Conservation (phyloP, 768 basidiomycete genomes). For the Lactarius trivialis region DNA sequence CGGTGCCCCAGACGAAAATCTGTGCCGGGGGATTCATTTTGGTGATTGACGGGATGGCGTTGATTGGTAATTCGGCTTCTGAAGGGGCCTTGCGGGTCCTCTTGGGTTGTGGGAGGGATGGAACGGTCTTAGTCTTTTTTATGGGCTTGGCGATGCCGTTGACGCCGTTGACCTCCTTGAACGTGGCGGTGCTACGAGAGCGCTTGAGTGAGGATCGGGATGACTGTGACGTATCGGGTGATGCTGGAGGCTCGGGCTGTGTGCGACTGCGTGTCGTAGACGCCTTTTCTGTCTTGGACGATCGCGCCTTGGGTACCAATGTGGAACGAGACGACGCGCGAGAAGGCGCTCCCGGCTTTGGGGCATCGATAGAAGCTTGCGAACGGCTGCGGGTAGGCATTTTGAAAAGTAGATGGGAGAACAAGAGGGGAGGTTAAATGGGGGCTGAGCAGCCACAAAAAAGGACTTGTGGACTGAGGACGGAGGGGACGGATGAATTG, state of each 20-base stretch:
- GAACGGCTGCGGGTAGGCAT: conserved; percentile 21
- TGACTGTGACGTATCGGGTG: conserved; percentile 15
- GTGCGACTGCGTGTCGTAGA: conserved; percentile 2
- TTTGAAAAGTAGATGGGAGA: not conserved
- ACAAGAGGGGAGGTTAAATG: not conserved
- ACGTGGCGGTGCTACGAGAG: conserved; percentile 10
- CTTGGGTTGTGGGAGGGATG: not conserved
- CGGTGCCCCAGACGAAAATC: conserved; percentile 85
- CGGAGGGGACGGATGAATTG: not conserved
- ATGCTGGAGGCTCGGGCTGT: conserved; percentile 9
- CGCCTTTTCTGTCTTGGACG: not conserved
- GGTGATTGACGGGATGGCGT: conserved; percentile 52
- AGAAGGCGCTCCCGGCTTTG: conserved; percentile 15
- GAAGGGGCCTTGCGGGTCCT: conserved; percentile 9
- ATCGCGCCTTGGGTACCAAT: not conserved
- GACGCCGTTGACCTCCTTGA: conserved; percentile 15
- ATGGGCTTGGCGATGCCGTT: conserved; percentile 6
- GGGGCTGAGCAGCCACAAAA: not conserved
- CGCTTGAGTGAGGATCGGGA: conserved; percentile 19
- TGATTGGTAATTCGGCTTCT: conserved; percentile 31
- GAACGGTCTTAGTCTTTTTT: conserved; percentile 6
- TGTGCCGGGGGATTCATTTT: conserved; percentile 59
- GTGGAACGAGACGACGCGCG: conserved; percentile 16
- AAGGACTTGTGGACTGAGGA: not conserved
- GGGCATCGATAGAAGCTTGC: conserved; percentile 10